phyloP scores from a whole-genome alignment of 192 early-diverging fungal genomes.

The Backusella liffmaniae region DNA sequence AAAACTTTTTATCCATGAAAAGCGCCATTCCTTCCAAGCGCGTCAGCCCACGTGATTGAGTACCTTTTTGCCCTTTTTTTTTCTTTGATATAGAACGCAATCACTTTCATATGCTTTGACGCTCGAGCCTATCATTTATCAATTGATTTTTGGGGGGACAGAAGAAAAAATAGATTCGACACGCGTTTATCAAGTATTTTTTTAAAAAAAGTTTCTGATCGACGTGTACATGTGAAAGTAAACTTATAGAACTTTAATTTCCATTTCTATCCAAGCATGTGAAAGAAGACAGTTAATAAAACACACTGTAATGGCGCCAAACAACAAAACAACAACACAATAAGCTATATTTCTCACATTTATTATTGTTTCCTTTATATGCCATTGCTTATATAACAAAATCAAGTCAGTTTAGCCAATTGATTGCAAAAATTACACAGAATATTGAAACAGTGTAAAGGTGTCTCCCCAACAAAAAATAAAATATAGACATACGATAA shows the following conservation, averaged over 20 bases:
- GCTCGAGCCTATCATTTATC: neutral
- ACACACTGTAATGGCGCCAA: neutral
- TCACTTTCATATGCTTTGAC: conserved; percentile 2
- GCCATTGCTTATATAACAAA: neutral
- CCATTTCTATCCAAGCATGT: neutral
- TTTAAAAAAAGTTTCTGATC: neutral
- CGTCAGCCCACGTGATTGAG: neutral
- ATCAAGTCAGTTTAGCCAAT: neutral
- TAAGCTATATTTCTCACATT: neutral
- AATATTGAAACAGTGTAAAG: neutral
- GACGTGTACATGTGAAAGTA: conserved; percentile 7
- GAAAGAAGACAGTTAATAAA: neutral
- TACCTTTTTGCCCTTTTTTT: neutral
- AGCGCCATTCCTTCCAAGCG: conserved; percentile 4
- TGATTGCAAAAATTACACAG: conserved; percentile 3
- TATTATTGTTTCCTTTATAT: neutral
- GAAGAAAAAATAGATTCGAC: neutral
- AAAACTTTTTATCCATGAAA: neutral
- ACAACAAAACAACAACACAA: neutral
- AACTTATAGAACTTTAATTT: neutral
- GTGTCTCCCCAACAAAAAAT: neutral
- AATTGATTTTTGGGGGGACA: conserved; percentile 1
- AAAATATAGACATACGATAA: neutral
- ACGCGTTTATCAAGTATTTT: conserved; percentile 1
- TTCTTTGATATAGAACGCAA: neutral